Conservation (phyloP, 352 stramenopile genomes). For the Phytophthora macrochlamydospora region DNA sequence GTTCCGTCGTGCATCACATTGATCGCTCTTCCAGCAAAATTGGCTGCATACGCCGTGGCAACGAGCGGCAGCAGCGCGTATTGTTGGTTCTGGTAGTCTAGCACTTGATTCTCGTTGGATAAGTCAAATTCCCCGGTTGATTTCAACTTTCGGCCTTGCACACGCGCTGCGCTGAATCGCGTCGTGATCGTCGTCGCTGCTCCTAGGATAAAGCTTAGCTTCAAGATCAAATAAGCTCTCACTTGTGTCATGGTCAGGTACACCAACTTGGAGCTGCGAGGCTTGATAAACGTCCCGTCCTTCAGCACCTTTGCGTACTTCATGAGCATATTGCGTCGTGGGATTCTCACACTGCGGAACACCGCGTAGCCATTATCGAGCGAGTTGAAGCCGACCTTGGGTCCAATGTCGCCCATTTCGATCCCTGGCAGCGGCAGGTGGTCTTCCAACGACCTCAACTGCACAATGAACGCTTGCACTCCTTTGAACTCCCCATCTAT, state of each 20-base stretch:
- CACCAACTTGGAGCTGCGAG: conserved; percentile 63
- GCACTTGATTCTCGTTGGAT: conserved; percentile 46
- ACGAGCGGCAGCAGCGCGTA: conserved; percentile 43
- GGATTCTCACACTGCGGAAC: conserved; percentile 25
- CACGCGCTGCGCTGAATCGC: conserved; percentile 48
- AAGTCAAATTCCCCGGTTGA: conserved; percentile 29
- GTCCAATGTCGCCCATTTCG: conserved; percentile 29
- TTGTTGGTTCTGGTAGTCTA: conserved; percentile 63
- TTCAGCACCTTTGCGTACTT: conserved; percentile 40
- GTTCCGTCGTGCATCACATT: conserved; percentile 16
- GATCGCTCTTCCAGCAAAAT: conserved; percentile 25
- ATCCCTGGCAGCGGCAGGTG: conserved; percentile 21
- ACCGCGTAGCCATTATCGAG: conserved; percentile 31
- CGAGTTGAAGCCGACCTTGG: conserved; percentile 32
- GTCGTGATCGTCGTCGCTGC: conserved; percentile 51
- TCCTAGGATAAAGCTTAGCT: conserved; percentile 26
- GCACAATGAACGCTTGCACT: conserved; percentile 31
- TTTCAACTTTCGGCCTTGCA: conserved; percentile 42
- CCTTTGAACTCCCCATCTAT: conserved; percentile 21
- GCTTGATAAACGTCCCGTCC: conserved; percentile 60
- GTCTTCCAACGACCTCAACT: conserved; percentile 17
- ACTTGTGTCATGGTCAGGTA: conserved; percentile 65
- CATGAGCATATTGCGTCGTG: conserved; percentile 33
- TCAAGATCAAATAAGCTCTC: conserved; percentile 35
- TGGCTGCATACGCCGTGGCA: conserved; percentile 29